Base-by-base conservation (phyloP, 2,329 filamentous ascomycete species). In the Diplodia mutila region DNA sequence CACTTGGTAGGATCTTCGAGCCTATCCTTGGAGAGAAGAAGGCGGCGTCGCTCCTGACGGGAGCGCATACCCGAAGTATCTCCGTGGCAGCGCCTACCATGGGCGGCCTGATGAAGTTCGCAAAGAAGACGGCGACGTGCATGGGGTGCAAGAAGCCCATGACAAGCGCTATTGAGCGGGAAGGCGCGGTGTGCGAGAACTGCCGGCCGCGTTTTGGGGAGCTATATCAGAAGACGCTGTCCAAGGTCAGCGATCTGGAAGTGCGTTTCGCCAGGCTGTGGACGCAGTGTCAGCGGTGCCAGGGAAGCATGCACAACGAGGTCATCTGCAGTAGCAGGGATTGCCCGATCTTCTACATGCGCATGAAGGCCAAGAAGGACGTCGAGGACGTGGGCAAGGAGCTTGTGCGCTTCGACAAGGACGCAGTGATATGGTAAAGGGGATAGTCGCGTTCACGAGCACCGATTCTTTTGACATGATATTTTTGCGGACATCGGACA, bases 301-400 rank as follows among this genome's bases (percentile, higher is more conserved):
- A 99, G 82, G 95, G 94, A 66, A 97, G 93, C 82, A 91, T 99
- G 86, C 95, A 99, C 81, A 95, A 93, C 78, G 95, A 99, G 80
- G 96, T 99, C 66, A 98, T 99, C 73, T 99, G 95, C 83, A 94
- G 91, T 70, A 94, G 91, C 78, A 91, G 93, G 78, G 95, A 99
- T 83, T 99, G 95, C 77, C 95, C 95, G 0, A 99, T 99, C 75
- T 99, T 99, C 80, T 99, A 99, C 80, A 99, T 99, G 95, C 89
- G 95, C 4, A 99, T 99, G 95, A 99, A 99, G 85, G 94, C 94
- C 37, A 97, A 97, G 86, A 99, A 99, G 84, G 95, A 99, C 78
- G 89, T 98, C 48, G 94, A 98, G 79, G 95, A 99, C 81, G 90
- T 90, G 1, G 93, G 94, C 67, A 96, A 93, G 82, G 95, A 99